phyloP scores from a whole-genome alignment of 2,329 filamentous ascomycete genomes.

The Nothomitra cinnamomea region DNA sequence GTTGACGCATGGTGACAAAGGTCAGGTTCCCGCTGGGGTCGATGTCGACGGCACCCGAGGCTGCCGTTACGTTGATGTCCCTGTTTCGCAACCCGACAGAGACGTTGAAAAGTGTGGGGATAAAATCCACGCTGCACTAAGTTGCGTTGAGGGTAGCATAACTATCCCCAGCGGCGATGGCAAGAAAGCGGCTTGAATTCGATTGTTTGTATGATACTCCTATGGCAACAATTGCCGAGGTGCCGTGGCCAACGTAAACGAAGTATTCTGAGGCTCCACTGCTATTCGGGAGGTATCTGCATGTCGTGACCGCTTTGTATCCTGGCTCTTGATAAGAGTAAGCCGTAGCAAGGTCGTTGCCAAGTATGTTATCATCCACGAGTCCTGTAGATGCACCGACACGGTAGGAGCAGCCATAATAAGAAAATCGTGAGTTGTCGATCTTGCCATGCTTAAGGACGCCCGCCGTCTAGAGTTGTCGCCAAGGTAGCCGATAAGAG shows the following conservation, averaged over 20 bases:
- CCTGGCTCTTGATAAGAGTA: background rate
- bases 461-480: background rate
- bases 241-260: constrained; percentile 18
- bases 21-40: constrained; percentile 19
- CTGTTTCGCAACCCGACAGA: constrained; percentile 16
- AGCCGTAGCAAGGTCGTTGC: background rate
- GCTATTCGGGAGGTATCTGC: background rate
- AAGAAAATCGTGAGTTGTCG: background rate
- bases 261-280: constrained; percentile 13
- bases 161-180: constrained; percentile 17
- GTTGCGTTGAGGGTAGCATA: constrained; percentile 18
- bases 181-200: constrained; percentile 16
- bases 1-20: constrained; percentile 17
- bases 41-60: constrained; percentile 12
- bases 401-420: background rate
- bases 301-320: background rate
- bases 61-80: constrained; percentile 15
- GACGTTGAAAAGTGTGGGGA: constrained; percentile 16
- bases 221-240: constrained; percentile 17
- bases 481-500: background rate
- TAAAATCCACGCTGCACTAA: constrained; percentile 19
- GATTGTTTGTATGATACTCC: constrained; percentile 16
- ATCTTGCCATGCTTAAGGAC: background rate
- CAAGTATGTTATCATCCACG: background rate
- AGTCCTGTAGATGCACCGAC: background rate